phyloP scores from a whole-genome alignment of 176 grass and related monocot genomes.

The Avena atlantica region DNA sequence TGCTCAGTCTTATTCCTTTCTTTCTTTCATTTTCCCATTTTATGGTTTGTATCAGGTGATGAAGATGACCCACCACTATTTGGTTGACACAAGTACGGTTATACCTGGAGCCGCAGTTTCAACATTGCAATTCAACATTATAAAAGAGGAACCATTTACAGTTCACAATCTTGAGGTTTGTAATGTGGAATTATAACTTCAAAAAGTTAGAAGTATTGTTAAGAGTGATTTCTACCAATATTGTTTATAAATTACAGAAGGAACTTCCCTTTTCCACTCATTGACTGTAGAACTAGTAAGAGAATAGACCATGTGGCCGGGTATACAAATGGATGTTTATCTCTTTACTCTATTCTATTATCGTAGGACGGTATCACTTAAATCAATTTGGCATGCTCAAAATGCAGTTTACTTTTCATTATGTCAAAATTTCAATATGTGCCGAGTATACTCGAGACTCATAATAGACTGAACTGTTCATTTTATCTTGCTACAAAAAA shows the following conservation, averaged over 20 bases:
- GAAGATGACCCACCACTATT: conserved; percentile 97
- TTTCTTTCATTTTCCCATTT: conserved; percentile 8
- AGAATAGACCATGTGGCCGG: conserved; percentile 2
- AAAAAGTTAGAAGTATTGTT: conserved; percentile 10
- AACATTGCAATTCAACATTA: conserved; percentile 86
- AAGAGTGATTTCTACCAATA: not conserved
- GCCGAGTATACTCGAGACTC: conserved; percentile 1
- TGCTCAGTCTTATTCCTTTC: not conserved
- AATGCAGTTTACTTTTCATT: not conserved
- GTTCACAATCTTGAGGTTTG: conserved; percentile 89
- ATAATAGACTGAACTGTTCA: conserved; percentile 13
- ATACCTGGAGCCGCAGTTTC: conserved; percentile 91
- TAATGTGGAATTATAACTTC: conserved; percentile 14
- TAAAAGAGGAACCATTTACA: conserved; percentile 82
- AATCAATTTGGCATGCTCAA: conserved; percentile 18
- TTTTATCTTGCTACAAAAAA: conserved; percentile 36
- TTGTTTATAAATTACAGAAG: conserved; percentile 6
- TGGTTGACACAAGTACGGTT: conserved; percentile 92
- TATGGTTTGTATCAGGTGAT: conserved; percentile 75
- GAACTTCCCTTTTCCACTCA: not conserved
- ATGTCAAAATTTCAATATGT: not conserved
- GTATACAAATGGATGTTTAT: not conserved
- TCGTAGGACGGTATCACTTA: not conserved
- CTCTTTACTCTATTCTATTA: conserved; percentile 21
- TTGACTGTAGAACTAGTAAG: conserved; percentile 20